These are phyloP conservation scores for Daucus carota DNA, from an alignment of 129 eudicot genomes.

Conservation along the genomic window DH1_v3.0 NC_030383.2:59515501-59516000, in stretches of 20 bases:
- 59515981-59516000: no score
- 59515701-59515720: constrained; percentile 8
- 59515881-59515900: constrained; percentile 12
- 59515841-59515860: background rate
- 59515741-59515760: constrained; percentile 13
- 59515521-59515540: constrained; percentile 6
- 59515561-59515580: constrained; percentile 4
- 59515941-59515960: no score
- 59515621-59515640: constrained; percentile 14
- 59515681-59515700: constrained; percentile 8
- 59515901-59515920: constrained; percentile 5
- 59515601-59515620: constrained; percentile 1
- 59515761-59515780: constrained; percentile 13
- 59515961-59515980: no score
- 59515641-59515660: constrained; percentile 1
- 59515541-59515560: constrained; percentile 7
- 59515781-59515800: constrained; percentile 8
- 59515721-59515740: constrained; percentile 13
- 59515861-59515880: constrained; percentile 6
- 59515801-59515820: constrained; percentile 4
- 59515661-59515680: constrained; percentile 3
- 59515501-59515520: constrained; percentile 14
- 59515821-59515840: constrained; percentile 12
- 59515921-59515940: constrained; percentile 15
- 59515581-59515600: constrained; percentile 7